Evolutionary conservation across 2,329 filamentous ascomycete species (phyloP).

Genomic region (Dactylellina haptotyla): DNA sequence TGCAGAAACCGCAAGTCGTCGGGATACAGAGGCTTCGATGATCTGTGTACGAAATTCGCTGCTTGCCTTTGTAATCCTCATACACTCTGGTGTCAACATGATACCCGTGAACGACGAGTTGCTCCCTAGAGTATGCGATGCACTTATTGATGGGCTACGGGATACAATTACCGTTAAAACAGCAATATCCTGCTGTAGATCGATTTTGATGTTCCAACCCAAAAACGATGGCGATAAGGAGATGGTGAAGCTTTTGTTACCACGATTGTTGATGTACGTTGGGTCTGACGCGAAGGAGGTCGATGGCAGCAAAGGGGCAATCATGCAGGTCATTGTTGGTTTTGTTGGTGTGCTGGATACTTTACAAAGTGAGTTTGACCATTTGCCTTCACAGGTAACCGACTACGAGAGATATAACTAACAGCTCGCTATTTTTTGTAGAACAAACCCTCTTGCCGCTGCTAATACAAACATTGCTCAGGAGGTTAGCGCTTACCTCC

Average conservation of each 20-base stretch:
- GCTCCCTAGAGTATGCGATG: slow-evolving; percentile 74
- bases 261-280: slow-evolving; percentile 79
- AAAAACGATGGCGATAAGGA: slow-evolving; percentile 74
- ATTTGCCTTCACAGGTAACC: slow-evolving; percentile 16
- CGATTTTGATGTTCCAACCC: slow-evolving; percentile 73
- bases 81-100: slow-evolving; percentile 80
- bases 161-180: slow-evolving; percentile 67
- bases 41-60: slow-evolving; percentile 93
- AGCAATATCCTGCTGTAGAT: slow-evolving; percentile 87
- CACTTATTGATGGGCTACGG: slow-evolving; percentile 82
- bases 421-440: slow-evolving; percentile 60
- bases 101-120: slow-evolving; percentile 74
- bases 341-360: slow-evolving; percentile 67
- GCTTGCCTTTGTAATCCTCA: slow-evolving; percentile 85
- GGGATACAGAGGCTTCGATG: slow-evolving; percentile 78
- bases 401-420: background rate
- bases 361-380: slow-evolving; percentile 55
- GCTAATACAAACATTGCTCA: slow-evolving; percentile 68
- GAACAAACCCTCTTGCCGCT: slow-evolving; percentile 81
- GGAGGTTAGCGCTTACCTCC: slow-evolving; percentile 65
- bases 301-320: slow-evolving; percentile 76
- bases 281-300: slow-evolving; percentile 69
- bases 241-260: slow-evolving; percentile 78
- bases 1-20: slow-evolving; percentile 59
- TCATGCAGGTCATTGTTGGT: slow-evolving; percentile 79